Percentiles rank a stretch among this genome's conserved stretches.
phyloP scores from a whole-genome alignment of 78 protist genomes.

The Dictyostelium capitatum region DNA sequence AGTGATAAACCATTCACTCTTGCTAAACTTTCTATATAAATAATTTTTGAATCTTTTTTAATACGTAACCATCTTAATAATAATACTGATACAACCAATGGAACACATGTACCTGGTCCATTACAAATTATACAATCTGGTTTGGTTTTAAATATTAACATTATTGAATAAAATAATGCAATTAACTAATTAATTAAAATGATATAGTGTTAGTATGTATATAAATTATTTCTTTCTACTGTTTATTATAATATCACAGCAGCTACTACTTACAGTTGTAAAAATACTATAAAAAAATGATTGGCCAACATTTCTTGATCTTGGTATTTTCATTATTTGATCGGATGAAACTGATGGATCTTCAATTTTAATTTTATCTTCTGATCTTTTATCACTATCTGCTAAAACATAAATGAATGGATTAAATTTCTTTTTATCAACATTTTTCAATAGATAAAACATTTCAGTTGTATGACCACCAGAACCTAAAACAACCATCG shows the following conservation, averaged over 20 bases:
- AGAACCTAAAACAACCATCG: conserved; percentile 77
- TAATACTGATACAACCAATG: conserved; percentile 59
- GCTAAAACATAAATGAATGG: conserved; percentile 78
- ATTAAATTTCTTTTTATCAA: neutral
- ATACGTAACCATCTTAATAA: conserved; percentile 33
- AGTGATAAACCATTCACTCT: conserved; percentile 80
- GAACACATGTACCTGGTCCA: conserved; percentile 92
- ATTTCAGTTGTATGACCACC: conserved; percentile 91
- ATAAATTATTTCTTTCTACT: neutral
- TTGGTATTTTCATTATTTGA: conserved; percentile 45
- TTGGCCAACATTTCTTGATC: conserved; percentile 89
- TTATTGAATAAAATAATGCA: conserved; percentile 62
- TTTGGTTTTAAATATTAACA: conserved; percentile 49
- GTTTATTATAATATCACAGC: too few relatives aligned
- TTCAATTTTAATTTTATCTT: conserved; percentile 25
- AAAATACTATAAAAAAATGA: conserved; percentile 71
- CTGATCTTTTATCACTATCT: conserved; percentile 69
- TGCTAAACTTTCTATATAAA: conserved; percentile 86
- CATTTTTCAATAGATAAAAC: conserved; percentile 41
- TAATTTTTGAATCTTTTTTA: conserved; percentile 32
- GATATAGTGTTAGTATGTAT: neutral
- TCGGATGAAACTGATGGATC: neutral
- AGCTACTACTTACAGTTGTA: conserved; percentile 70
- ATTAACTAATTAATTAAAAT: conserved; percentile 15
- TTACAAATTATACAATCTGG: conserved; percentile 80